phyloP scores from a whole-genome alignment of 305 asterid genomes.

The Vinca major region DNA sequence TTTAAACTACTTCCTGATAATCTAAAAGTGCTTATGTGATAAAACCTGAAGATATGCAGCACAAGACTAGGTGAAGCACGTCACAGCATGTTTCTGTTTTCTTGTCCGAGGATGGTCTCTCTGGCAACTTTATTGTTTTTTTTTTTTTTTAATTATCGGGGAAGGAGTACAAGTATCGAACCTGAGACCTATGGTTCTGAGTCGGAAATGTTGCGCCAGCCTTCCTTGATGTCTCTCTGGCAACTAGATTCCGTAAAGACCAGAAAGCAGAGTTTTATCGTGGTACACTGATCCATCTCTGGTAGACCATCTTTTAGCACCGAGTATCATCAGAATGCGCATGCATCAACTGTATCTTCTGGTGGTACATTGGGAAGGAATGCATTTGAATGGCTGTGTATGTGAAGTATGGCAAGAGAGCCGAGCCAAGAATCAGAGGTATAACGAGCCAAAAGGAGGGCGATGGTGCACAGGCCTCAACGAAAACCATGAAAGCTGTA shows the following conservation, averaged over 20 bases:
- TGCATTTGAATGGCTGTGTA: constrained; percentile 42
- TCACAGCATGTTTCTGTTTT: too few species aligned
- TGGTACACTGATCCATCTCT: not conserved
- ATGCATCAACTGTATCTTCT: constrained; percentile 33
- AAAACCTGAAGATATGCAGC: not conserved
- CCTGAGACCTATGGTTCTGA: too few species aligned
- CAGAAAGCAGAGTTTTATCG: not conserved
- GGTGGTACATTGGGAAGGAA: constrained; percentile 49
- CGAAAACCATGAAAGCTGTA: constrained; percentile 39
- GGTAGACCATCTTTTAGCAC: not conserved
- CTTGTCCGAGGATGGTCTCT: not conserved
- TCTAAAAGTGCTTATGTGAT: not conserved
- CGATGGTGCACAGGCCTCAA: constrained; percentile 46
- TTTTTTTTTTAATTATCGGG: too few species aligned
- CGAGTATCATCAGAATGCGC: not conserved
- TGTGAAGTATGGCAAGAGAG: constrained; percentile 48
- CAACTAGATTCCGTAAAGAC: not conserved
- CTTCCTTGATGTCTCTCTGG: too few species aligned
- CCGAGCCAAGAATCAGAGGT: constrained; percentile 31
- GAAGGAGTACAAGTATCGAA: too few species aligned
- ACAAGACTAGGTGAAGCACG: not conserved
- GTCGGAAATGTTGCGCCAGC: too few species aligned
- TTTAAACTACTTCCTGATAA: not conserved
- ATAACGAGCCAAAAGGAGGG: constrained; percentile 50
- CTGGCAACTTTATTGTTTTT: not conserved